Base-by-base conservation (phyloP, 2,329 filamentous ascomycete genomes). In the Fusarium xyrophilum region DNA sequence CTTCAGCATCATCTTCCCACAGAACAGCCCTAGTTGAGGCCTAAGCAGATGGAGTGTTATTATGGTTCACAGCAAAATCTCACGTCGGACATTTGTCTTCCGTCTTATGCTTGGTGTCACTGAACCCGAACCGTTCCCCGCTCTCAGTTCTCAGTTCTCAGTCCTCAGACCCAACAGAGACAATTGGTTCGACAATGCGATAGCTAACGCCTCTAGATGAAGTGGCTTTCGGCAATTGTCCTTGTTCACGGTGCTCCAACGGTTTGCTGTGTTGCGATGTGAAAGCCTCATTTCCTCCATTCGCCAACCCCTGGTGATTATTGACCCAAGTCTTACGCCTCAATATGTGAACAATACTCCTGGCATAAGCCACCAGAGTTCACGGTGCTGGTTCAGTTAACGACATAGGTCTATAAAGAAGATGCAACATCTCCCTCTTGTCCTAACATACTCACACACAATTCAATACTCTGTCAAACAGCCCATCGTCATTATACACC, bases 241-340 rank as follows among this genome's bases (percentile, higher is more conserved):
- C 46, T 46, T 40, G 17, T 70, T 69, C 67, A 70, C 67, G 60
- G 32, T 63, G n/a, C 30, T 42, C 54, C 43, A 21, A 28, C 21
- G 12, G 38, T 62, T 28, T 51, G 5, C 32, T 48, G 21, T 21
- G 28, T 21, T 46, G 6, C 25, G 25, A 21, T 50, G 67, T 67
- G 67, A 69, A 52, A 23, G 12, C 12, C n/a, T 28, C n/a, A 23
- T 25, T 30, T n/a, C 32, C 23, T 35, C 50, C 13, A 25, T 43
- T 23, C 25, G 27, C 13, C 57, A 46, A 17, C 6, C 33, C 52
- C 38, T 14, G 30, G 6, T 15, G 15, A 19, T 23, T 28, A 12
- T 13, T 25, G 23, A 42, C 25, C n/a, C 21, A n/a, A 51, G 42
- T n/a, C n/a, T 56, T 38, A 33, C 42, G 46, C 51, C 33, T 52